Evolutionary conservation across 257 asterid species (phyloP).

Genomic region (Fraxinus anomala): DNA sequence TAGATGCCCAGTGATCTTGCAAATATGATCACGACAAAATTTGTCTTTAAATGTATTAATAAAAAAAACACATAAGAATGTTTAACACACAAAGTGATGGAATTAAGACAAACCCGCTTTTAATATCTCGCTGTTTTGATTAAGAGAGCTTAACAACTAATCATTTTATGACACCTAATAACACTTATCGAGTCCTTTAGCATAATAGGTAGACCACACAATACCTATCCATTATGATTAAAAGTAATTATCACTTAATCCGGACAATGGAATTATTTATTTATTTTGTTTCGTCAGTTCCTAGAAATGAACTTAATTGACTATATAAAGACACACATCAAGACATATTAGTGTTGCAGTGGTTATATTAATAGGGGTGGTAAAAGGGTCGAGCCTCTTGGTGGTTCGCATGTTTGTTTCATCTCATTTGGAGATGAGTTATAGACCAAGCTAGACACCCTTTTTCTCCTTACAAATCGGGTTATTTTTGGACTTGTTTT

Average conservation of each 20-base stretch:
- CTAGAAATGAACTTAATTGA: neutral
- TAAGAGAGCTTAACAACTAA: constrained; percentile 26
- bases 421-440: too few relatives aligned
- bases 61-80: constrained; percentile 12
- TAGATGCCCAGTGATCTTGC: too few relatives aligned
- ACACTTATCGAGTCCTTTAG: constrained; percentile 4
- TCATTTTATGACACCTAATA: constrained; percentile 24
- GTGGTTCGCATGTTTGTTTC: too few relatives aligned
- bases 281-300: neutral
- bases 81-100: constrained; percentile 32
- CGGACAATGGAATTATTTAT: neutral
- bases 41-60: too few relatives aligned
- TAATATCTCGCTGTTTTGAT: neutral
- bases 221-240: neutral
- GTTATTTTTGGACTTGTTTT: too few relatives aligned
- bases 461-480: too few relatives aligned
- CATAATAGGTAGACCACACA: neutral
- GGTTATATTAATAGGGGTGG: neutral
- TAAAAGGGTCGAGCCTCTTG: too few relatives aligned
- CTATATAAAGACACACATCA: neutral
- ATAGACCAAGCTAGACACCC: too few relatives aligned
- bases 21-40: too few relatives aligned
- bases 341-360: neutral
- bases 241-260: neutral
- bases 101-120: constrained; percentile 3